A percentile compares a stretch with the other conserved stretches of the same genome.
Conservation (phyloP, 495 filamentous ascomycete species). For the Lentithecium fluviatile region DNA sequence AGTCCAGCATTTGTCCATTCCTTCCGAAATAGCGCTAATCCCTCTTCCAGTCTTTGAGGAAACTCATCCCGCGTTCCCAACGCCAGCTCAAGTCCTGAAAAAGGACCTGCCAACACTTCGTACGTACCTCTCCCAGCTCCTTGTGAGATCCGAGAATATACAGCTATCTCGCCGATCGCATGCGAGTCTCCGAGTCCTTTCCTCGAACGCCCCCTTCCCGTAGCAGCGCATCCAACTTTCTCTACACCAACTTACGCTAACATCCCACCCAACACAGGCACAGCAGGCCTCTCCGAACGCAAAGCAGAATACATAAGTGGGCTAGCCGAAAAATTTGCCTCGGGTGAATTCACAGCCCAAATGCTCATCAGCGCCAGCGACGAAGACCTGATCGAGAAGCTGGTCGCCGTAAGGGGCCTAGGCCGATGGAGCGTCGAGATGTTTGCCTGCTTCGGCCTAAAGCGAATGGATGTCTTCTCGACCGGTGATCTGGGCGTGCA, state of each 20-base stretch:
- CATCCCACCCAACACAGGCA: conserved; percentile 40
- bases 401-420: conserved; percentile 83
- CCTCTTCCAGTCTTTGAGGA: conserved; percentile 13
- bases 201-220: no score
- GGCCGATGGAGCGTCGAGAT: conserved; percentile 76
- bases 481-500: conserved; percentile 93
- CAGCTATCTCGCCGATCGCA: no score
- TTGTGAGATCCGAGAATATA: no score
- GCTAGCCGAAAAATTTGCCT: conserved; percentile 74
- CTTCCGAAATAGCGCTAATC: no score
- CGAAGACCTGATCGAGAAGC: conserved; percentile 76
- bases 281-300: conserved; percentile 82
- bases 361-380: conserved; percentile 76
- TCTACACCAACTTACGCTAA: conserved; percentile 52
- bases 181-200: no score
- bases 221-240: no score
- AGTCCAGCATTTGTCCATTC: no score
- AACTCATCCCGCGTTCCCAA: conserved; percentile 59
- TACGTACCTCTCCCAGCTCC: no score
- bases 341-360: conserved; percentile 68
- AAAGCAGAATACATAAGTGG: conserved; percentile 94
- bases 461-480: conserved; percentile 90
- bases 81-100: conserved; percentile 66
- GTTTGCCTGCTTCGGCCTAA: conserved; percentile 55
- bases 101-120: conserved; percentile 53